Base-by-base conservation (phyloP, 2,329 filamentous ascomycete genomes). In the Fusarium sp. region DNA sequence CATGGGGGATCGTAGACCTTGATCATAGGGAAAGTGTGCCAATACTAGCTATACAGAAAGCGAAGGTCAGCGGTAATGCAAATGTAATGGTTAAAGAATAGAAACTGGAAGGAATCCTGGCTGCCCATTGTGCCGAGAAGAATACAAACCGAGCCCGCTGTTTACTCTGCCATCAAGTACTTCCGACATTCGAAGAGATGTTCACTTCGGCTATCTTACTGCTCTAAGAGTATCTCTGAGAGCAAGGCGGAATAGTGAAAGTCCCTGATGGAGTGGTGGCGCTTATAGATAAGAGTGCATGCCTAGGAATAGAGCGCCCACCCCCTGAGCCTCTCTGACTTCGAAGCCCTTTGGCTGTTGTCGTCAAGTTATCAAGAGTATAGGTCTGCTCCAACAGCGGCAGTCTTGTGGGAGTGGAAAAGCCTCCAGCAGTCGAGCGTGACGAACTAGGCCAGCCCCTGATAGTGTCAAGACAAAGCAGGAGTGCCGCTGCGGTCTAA, bases 321-420 rank as follows among this genome's bases (percentile, higher is more conserved):
- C 11, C 50, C 17, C 18, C 18, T 22, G 30, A 53, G n/a, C 30
- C 17, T 26, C n/a, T 22, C 6, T 36, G 30, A 53, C n/a, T 12
- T 36, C 3, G 13, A 26, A 11, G 18, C 5, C 12, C 12, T 22
- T 22, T 8, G 32, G 18, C n/a, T 36, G 9, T 12, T 53, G 9
- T 15, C 32, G 18, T 26, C 6, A 20, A 15, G 20, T 2, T 26
- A 18, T 35, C 13, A 53, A 15, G 13, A 8, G 3, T 2, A 53
- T 8, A 26, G 13, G 5, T 0, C 7, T 3, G 17, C 20, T 36
- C 0, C 3, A 32, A 15, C 15, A 12, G 12, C 5, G 4, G 1
- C 2, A 12, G n/a, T 8, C 1, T 35, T 10, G 9, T 24, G 6
- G 12, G 13, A 36, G 8, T 24, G 11, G 0, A 14, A 20, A 8